Base-by-base conservation (phyloP, 2,329 filamentous ascomycete genomes). In the Cercospora sesami region DNA sequence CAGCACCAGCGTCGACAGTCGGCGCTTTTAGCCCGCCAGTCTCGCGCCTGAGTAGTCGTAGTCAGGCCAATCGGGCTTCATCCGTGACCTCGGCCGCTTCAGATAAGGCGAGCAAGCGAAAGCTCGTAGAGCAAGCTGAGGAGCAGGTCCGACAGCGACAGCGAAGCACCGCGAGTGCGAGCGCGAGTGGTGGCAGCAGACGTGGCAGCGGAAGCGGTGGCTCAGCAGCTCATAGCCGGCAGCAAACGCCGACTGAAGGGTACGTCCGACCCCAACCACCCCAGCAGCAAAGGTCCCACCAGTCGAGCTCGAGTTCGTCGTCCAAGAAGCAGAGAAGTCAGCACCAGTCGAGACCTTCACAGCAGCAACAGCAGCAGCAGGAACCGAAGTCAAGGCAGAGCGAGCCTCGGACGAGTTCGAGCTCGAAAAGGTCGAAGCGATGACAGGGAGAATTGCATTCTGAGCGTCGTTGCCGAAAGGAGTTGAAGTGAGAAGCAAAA, bases 101-200 rank as follows among this genome's bases (percentile, higher is more conserved):
- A 5, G 75, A 78, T 28, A 79, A 79, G 71, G 76, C 77, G 18
- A 73, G 71, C 51, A 79, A 79, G 65, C 73, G 78, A 1, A 68
- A 72, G 18, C 69, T 71, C 8, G 69, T 78, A 3, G 76, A 79
- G 62, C 70, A 73, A 62, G 78, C 78, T 3, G 77, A 79, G 68
- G 72, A 75, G 60, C 65, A 74, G 36, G 67, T 53, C 9, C 60
- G 77, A 16, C 42, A 71, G 33, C 69, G 75, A 48, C 69, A 70
- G 5, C 67, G 65, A 14, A 75, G 73, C 58, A 65, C 72, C 16
- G 70, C 68, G 33, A 68, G 65, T 58, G 57, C 61, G 26, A 68
- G 67, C 31, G 53, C 42, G 9, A 64, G 63, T 39, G 66, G 60
- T 10, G 58, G 63, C 42, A 21, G 62, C 14, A 64, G 62, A 42